Base-by-base conservation (phyloP, 768 basidiomycete genomes). In the Cystofilobasidium ferigula region DNA sequence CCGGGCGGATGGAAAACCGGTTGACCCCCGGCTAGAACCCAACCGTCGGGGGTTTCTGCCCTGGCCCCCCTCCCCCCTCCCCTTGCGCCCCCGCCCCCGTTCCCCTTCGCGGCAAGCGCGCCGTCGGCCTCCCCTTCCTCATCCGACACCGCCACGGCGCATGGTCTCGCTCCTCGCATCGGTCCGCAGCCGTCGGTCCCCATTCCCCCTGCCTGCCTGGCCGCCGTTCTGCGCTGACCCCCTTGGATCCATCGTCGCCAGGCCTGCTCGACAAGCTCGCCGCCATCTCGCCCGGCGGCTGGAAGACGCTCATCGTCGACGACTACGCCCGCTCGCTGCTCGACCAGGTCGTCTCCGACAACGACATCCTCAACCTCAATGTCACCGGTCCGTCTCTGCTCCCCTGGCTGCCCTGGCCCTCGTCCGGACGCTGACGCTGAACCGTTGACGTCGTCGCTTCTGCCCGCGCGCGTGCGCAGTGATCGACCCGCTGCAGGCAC, bases 281-380 rank as follows among this genome's bases (percentile, higher is more conserved):
- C 22, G 48, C 61, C n/a, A 59, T 68, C 43, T 45, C 35, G 8
- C 57, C 61, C 14, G 30, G 53, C 20, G 28, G 26, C 81, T 99
- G 95, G 95, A 99, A 99, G 83, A 87, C 95, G 71, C 83, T 98
- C 51, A 91, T 99, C 67, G 88, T 98, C 61, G 95, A 99, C 76
- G 89, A 92, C 70, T 83, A 89, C 77, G 86, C 92, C 30, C 86
- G 92, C 76, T 84, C 82, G 74, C 78, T 98, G 62, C 77, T 99
- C 54, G 82, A 85, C 68, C 83, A 87, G 12, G 89, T 93, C 4
- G 81, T 97, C 71, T 91, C 90, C 77, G 86, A 89, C 74, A 91
- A 88, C 71, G 94, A 99, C 75, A 88, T 98, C 63, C 77, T 98
- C 63, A 86, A 91, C 75, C 90, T 95, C 80, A 93, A 93, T 80